Conservation (phyloP, 1,139 yeast genomes). For the Scheffersomyces cryptocercus region DNA sequence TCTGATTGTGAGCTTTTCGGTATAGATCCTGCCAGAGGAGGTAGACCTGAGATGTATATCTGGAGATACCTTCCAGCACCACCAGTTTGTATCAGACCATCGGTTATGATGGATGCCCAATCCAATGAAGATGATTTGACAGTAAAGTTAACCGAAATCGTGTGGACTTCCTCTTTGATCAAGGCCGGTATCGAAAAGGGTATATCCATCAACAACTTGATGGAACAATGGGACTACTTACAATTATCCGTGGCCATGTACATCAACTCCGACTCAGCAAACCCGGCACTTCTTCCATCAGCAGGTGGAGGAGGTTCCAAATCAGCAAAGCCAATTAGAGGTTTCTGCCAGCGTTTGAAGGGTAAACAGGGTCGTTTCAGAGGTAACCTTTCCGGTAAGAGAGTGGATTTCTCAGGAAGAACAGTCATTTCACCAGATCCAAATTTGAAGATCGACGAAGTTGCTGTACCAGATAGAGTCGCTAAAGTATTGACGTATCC, state of each 20-base stretch:
- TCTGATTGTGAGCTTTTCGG: slow-evolving; percentile 92
- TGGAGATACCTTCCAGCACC: slow-evolving; percentile 99
- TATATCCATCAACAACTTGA: slow-evolving; percentile 82
- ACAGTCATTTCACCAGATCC: slow-evolving; percentile 99
- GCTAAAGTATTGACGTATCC: slow-evolving; percentile 97
- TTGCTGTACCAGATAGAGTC: slow-evolving; percentile 96
- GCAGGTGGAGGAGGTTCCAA: slow-evolving; percentile 57
- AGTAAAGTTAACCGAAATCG: slow-evolving; percentile 92
- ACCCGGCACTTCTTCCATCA: slow-evolving; percentile 71
- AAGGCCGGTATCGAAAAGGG: slow-evolving; percentile 96
- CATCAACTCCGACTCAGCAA: slow-evolving; percentile 94
- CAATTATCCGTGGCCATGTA: slow-evolving; percentile 97
- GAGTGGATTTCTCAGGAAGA: slow-evolving; percentile 98
- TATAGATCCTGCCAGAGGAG: slow-evolving; percentile 81
- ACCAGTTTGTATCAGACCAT: slow-evolving; percentile 97
- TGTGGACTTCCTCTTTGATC: slow-evolving; percentile 91
- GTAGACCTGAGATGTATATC: slow-evolving; percentile 94
- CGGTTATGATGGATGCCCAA: slow-evolving; percentile 91
- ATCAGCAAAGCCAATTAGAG: slow-evolving; percentile 82
- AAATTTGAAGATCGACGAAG: slow-evolving; percentile 89
- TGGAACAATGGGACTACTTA: slow-evolving; percentile 99
- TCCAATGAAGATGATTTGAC: slow-evolving; percentile 97
- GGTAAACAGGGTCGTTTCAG: slow-evolving; percentile 99
- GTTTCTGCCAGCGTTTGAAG: slow-evolving; percentile 93
- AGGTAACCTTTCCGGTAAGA: slow-evolving; percentile 96